These are phyloP conservation scores for Phytophthora kernoviae DNA, from an alignment of 352 stramenopile species.

Conservation along the genomic window DNA sequence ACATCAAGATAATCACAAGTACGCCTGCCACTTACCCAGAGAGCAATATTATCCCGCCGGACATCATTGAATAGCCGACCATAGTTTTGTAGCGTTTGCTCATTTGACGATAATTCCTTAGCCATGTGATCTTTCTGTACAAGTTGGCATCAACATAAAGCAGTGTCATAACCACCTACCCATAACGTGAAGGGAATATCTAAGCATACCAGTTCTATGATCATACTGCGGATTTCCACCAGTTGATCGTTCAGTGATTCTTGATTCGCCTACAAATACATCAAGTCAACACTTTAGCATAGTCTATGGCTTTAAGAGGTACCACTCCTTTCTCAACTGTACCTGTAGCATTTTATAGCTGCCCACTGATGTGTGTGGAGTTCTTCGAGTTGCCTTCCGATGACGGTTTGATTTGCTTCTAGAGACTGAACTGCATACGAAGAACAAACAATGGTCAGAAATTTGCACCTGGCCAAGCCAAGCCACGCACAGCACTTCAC, in stretches of 20 bases:
- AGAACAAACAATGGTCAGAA: constrained; percentile 7
- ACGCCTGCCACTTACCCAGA: constrained; percentile 37
- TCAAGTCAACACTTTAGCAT: constrained; percentile 15
- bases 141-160: not conserved
- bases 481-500: not conserved
- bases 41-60: constrained; percentile 53
- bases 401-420: constrained; percentile 67
- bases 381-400: constrained; percentile 63
- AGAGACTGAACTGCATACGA: constrained; percentile 64
- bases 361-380: constrained; percentile 49
- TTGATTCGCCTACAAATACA: constrained; percentile 44
- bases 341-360: constrained; percentile 51
- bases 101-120: constrained; percentile 35
- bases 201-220: constrained; percentile 50
- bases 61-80: constrained; percentile 43
- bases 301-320: not conserved
- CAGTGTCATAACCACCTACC: not conserved
- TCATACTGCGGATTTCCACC: constrained; percentile 53
- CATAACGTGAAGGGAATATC: not conserved
- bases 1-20: not conserved
- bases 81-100: constrained; percentile 39
- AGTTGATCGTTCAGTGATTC: constrained; percentile 54
- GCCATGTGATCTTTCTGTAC: constrained; percentile 44
- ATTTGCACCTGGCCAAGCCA: not conserved
- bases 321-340: not conserved